Conservation (phyloP, 441 rosid genomes). For the Aquilaria agallochum region DNA sequence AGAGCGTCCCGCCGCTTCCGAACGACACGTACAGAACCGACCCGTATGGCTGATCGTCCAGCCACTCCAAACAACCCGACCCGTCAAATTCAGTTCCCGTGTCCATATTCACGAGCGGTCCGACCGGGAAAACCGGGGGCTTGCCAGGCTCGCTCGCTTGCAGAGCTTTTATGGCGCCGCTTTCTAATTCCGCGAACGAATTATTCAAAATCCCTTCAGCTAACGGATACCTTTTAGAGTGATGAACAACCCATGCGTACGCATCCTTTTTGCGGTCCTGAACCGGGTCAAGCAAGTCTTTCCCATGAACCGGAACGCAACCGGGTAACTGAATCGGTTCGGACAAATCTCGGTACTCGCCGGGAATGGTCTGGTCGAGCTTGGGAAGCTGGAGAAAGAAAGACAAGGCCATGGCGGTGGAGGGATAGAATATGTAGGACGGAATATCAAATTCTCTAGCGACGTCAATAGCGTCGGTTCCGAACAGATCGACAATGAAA, state of each 20-base stretch:
- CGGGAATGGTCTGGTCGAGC: constrained; percentile 29
- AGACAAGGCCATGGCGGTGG: constrained; percentile 32
- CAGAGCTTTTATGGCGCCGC: constrained; percentile 35
- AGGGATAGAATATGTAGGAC: constrained; percentile 34
- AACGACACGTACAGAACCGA: constrained; percentile 23
- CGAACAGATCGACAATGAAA: constrained; percentile 38
- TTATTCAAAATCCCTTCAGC: constrained; percentile 49
- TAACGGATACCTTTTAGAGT: constrained; percentile 21
- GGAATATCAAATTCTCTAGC: constrained; percentile 32
- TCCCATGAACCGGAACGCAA: constrained; percentile 37
- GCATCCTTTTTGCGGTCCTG: constrained; percentile 33
- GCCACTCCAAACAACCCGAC: constrained; percentile 37
- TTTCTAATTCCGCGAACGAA: constrained; percentile 40
- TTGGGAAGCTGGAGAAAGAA: constrained; percentile 31
- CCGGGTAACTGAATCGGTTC: constrained; percentile 53
- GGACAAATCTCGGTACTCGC: constrained; percentile 37
- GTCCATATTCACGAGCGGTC: constrained; percentile 35
- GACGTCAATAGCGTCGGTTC: constrained; percentile 34
- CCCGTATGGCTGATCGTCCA: constrained; percentile 16
- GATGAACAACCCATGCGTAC: constrained; percentile 33
- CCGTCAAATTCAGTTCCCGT: not conserved
- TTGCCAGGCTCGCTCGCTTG: constrained; percentile 22
- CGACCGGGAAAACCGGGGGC: constrained; percentile 47
- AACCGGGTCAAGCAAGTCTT: constrained; percentile 31
- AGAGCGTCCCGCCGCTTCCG: constrained; percentile 38